Evolutionary conservation across 2,329 filamentous ascomycete genomes (phyloP).

Genomic region (Metarhizium rileyi): DNA sequence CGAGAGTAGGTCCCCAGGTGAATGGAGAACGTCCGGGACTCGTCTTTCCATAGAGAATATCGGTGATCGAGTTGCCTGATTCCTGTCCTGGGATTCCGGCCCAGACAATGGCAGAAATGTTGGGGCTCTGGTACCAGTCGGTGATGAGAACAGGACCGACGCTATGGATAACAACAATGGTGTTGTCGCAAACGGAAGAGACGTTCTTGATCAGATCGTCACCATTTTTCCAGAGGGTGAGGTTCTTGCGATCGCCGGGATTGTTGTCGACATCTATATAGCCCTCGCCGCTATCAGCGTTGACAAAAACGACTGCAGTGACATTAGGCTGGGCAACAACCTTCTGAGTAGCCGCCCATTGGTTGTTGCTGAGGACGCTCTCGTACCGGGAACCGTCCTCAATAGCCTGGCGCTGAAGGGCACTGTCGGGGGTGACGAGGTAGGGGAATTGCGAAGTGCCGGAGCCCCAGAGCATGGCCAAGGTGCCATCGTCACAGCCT

Average conservation of each 20-base stretch:
- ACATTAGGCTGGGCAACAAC: conserved; percentile 54
- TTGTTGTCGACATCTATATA: conserved; percentile 79
- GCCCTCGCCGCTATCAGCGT: conserved; percentile 77
- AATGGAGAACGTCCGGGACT: conserved; percentile 76
- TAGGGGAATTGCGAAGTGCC: conserved; percentile 68
- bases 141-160: conserved; percentile 69
- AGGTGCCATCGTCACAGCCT: conserved; percentile 46
- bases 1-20: conserved; percentile 60
- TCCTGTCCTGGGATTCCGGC: conserved; percentile 77
- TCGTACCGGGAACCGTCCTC: conserved; percentile 51
- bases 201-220: conserved; percentile 76
- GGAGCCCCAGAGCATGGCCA: conserved; percentile 73
- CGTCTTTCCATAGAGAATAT: conserved; percentile 73
- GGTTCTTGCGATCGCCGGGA: conserved; percentile 79
- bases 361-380: conserved; percentile 57
- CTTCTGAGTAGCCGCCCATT: conserved; percentile 49
- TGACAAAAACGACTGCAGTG: conserved; percentile 79
- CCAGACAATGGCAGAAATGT: conserved; percentile 77
- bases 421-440: conserved; percentile 62
- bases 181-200: conserved; percentile 70
- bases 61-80: conserved; percentile 67
- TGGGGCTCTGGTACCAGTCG: conserved; percentile 64
- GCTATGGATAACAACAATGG: conserved; percentile 84
- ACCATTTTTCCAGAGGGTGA: conserved; percentile 79
- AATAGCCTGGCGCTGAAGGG: conserved; percentile 53